A percentile compares a stretch with the other conserved stretches of the same genome.
Evolutionary conservation across 805 yeast genomes (phyloP).

Genomic region (Candida tallmaniae): DNA sequence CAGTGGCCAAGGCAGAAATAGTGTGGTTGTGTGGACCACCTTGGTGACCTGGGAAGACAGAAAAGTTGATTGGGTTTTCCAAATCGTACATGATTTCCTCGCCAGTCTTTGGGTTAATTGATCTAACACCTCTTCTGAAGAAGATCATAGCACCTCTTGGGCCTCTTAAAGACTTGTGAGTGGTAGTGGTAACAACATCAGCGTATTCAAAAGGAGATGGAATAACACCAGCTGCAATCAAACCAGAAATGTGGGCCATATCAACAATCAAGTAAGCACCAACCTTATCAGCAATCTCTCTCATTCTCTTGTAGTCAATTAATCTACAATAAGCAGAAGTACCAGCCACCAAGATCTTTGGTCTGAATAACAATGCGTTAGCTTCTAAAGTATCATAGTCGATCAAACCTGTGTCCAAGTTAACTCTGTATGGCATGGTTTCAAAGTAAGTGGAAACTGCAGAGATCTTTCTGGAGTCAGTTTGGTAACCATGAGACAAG

Average conservation of each 20-base stretch:
- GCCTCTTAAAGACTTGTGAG: conserved; percentile 96
- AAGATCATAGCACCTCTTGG: conserved; percentile 99
- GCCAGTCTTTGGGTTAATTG: conserved; percentile 72
- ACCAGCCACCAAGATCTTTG: conserved; percentile 93
- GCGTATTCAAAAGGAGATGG: conserved; percentile 91
- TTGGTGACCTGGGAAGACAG: conserved; percentile 99
- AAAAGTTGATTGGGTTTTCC: conserved; percentile 88
- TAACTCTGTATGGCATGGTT: conserved; percentile 94
- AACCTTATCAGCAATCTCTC: conserved; percentile 84
- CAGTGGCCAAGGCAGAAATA: conserved; percentile 92
- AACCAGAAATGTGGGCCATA: conserved; percentile 97
- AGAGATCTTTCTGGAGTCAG: conserved; percentile 83
- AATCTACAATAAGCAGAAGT: conserved; percentile 93
- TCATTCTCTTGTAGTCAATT: conserved; percentile 87
- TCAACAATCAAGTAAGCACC: conserved; percentile 92
- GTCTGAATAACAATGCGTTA: conserved; percentile 84
- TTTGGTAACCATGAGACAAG: conserved; percentile 94
- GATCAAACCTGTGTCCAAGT: conserved; percentile 81
- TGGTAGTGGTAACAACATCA: conserved; percentile 96
- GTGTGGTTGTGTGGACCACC: conserved; percentile 99
- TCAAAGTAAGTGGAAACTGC: conserved; percentile 91
- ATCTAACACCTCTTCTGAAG: conserved; percentile 90
- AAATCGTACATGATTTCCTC: conserved; percentile 81
- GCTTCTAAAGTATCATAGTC: conserved; percentile 86
- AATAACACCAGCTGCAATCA: conserved; percentile 90